A percentile compares a stretch with the other conserved stretches of the same genome.
Conservation (phyloP, 75 land plant species). For the Selaginella moellendorffii region DNA sequence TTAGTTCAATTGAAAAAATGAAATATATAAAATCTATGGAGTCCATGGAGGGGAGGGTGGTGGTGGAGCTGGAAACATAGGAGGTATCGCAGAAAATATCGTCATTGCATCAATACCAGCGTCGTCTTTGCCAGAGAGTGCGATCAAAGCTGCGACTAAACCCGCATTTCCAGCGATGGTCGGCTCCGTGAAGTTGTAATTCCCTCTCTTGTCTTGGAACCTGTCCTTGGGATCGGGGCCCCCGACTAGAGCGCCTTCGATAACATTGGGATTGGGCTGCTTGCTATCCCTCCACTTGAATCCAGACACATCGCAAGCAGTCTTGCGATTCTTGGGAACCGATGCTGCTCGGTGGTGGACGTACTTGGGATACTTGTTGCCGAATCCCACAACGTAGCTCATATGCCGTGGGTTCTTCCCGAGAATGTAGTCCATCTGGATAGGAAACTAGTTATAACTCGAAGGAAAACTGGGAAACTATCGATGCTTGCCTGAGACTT, state of each 20-base stretch:
- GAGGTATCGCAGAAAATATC: conserved; percentile 2
- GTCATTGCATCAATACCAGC: conserved; percentile 1
- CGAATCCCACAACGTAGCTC: conserved; percentile 10
- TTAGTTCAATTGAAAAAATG: no score
- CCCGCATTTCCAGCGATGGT: conserved; percentile 7
- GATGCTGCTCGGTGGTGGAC: conserved; percentile 10
- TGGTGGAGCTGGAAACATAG: conserved; percentile 1
- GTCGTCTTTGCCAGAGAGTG: neutral
- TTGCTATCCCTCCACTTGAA: neutral
- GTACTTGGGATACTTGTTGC: conserved; percentile 6
- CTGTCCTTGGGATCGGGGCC: conserved; percentile 2
- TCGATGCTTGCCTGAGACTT: conserved; percentile 42
- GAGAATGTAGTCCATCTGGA: conserved; percentile 3
- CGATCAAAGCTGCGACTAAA: neutral
- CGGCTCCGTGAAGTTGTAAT: conserved; percentile 3
- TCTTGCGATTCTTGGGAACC: neutral
- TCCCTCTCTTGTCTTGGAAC: neutral
- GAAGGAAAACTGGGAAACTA: neutral
- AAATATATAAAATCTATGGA: neutral
- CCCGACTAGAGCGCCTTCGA: neutral
- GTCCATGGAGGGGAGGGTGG: conserved; percentile 5
- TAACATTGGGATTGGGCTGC: conserved; percentile 1
- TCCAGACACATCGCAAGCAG: neutral
- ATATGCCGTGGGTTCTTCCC: conserved; percentile 5
- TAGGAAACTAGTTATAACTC: neutral